A percentile compares a stretch with the other conserved stretches of the same genome.
These are phyloP conservation scores for Sutorius australiensis DNA, from an alignment of 768 basidiomycete genomes.

Conservation along the genomic window DNA sequence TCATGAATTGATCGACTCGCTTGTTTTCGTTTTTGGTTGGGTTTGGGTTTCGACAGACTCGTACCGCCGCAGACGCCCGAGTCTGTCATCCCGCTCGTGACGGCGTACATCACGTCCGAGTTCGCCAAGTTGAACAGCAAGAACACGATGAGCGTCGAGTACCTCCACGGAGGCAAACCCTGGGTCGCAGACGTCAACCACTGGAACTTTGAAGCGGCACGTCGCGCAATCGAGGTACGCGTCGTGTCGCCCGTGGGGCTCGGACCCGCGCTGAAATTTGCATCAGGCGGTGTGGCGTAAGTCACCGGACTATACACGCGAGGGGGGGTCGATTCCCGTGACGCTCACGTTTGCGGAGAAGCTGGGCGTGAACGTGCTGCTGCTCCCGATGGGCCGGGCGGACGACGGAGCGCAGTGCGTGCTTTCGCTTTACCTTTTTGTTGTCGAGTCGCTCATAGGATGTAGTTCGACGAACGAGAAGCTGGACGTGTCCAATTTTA, in stretches of 20 bases:
- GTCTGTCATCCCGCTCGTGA: conserved; percentile 65
- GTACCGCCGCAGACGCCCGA: conserved; percentile 89
- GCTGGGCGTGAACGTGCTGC: conserved; percentile 78
- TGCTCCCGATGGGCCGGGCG: conserved; percentile 90
- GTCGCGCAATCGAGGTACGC: conserved; percentile 71
- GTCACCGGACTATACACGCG: conserved; percentile 79
- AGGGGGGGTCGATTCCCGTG: conserved; percentile 94
- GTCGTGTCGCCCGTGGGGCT: no score
- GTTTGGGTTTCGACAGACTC: conserved; percentile 37
- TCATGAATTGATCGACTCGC: not conserved
- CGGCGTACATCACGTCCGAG: conserved; percentile 65
- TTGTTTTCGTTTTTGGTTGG: not conserved
- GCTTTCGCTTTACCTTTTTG: not conserved
- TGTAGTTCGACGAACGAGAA: conserved; percentile 91
- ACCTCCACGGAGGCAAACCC: conserved; percentile 78
- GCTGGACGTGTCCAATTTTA: conserved; percentile 84
- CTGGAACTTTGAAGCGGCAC: conserved; percentile 92
- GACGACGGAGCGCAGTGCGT: conserved; percentile 93
- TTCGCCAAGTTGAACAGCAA: conserved; percentile 84
- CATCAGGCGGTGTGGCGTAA: conserved; percentile 53
- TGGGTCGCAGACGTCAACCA: conserved; percentile 86
- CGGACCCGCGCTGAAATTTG: no score
- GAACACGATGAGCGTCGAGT: conserved; percentile 72
- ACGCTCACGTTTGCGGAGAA: conserved; percentile 92
- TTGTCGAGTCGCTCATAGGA: not conserved